Base-by-base conservation (phyloP, 305 asterid genomes). In the Withania somnifera region DNA sequence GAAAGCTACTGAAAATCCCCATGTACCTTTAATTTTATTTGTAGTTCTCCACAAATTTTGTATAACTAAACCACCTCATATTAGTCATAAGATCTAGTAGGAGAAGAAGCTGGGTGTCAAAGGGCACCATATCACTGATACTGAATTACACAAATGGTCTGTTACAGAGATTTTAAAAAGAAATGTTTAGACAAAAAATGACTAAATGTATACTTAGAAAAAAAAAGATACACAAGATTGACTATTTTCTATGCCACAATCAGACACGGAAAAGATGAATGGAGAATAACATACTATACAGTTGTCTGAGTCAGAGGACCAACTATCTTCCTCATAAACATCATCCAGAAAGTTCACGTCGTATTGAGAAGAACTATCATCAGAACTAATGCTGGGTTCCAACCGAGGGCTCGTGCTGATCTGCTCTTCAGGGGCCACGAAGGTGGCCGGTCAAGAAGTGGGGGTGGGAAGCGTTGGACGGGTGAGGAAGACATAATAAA, bases 291-390 rank as follows among this genome's bases (percentile, higher is more conserved):
- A 76, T 85, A 90, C 92, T 60, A 81, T 20, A 82, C 90, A 93
- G 56, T 85, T 69, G 26, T 87, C 97, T 19, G 90, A 94, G 77
- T 85, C 78, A 13, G 85, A 95, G 24, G 94, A 87, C 91, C 92
- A 91, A 34, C 88, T 88, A 60, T 87, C 94, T 36, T 82, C 17
- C 30, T 93, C 95, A 1, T 92, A 89, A 38, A 84, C 60, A 82
- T 89, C 91, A 80, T 82, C 84, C 26, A 81, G 82, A 69, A 80
- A 19, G 52, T 54, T 61, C 81, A 91, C 98, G 19, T 88, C 87
- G 82, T 82, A 90, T 50, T 85, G 93, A 2, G 97, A 90, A 40
- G 95, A 87, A 88, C 88, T 82, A 51, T 84, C 92, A 85, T 90
- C 90, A 57, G 87, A 87, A 79, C 83, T 87, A 42, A 76, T 69